Evolutionary conservation across 2,329 filamentous ascomycete genomes (phyloP).

Genomic region (Fusarium virguliforme): DNA sequence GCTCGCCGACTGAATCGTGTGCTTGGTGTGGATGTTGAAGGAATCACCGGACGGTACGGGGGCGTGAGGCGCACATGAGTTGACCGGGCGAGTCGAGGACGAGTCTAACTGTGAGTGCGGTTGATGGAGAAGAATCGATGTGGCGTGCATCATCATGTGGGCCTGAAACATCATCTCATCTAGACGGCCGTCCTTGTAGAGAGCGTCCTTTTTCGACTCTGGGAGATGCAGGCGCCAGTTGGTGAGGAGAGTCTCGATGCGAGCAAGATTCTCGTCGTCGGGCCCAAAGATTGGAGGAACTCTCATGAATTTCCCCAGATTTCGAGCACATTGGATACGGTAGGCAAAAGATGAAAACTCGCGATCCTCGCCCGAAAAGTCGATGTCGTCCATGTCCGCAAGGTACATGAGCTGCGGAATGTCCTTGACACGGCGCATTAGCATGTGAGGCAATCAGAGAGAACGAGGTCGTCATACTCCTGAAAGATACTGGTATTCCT

Average conservation of each 20-base stretch:
- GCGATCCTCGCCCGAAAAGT: constrained; percentile 80
- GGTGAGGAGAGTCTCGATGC: constrained; percentile 69
- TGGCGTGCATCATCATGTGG: constrained; percentile 80
- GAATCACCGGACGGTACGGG: constrained; percentile 65
- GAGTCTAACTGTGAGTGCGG: constrained; percentile 83
- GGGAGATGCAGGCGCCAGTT: constrained; percentile 90
- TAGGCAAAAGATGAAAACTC: constrained; percentile 89
- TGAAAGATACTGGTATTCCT: constrained; percentile 80
- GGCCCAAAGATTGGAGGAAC: constrained; percentile 67
- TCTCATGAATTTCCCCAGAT: constrained; percentile 82
- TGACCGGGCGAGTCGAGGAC: constrained; percentile 71
- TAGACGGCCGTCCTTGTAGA: constrained; percentile 78
- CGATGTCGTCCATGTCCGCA: constrained; percentile 81
- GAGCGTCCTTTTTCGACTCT: constrained; percentile 76
- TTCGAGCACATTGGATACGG: constrained; percentile 84
- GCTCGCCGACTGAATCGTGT: constrained; percentile 84
- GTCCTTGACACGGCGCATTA: constrained; percentile 58
- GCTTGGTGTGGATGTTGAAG: constrained; percentile 80
- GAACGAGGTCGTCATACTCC: constrained; percentile 63
- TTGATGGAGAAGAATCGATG: constrained; percentile 83
- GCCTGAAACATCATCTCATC: constrained; percentile 96
- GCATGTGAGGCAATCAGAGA: constrained; percentile 12
- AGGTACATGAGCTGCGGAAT: constrained; percentile 75
- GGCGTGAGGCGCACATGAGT: constrained; percentile 76
- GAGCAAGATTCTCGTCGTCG: constrained; percentile 67